Percentiles rank a stretch among this genome's conserved stretches.
Evolutionary conservation across 345 rosid genomes (phyloP).

Genomic region (Populus tremula): DNA sequence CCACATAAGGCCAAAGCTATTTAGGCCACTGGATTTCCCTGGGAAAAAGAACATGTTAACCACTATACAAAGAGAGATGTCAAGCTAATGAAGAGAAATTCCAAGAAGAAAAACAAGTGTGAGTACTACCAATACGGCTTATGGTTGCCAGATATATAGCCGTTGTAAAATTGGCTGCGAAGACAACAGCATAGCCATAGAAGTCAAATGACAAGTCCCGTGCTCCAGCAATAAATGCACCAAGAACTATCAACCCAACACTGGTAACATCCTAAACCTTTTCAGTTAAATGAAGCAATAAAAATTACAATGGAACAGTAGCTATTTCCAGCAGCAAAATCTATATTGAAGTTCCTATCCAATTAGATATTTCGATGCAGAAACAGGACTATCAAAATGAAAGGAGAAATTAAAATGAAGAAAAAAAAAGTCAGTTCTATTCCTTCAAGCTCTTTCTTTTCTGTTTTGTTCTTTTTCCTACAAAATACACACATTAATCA

Average conservation of each 20-base stretch:
- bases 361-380: background rate
- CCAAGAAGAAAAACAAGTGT: background rate
- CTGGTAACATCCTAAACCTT: conserved; percentile 57
- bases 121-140: conserved; percentile 69
- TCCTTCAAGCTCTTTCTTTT: background rate
- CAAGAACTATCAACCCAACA: conserved; percentile 84
- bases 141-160: conserved; percentile 92
- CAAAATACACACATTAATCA: background rate
- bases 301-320: conserved; percentile 18
- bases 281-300: conserved; percentile 45
- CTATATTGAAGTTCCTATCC: background rate
- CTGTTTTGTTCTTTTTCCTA: background rate
- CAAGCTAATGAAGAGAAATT: conserved; percentile 9
- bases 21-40: conserved; percentile 97
- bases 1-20: conserved; percentile 99
- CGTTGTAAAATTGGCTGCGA: conserved; percentile 81
- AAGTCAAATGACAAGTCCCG: conserved; percentile 92
- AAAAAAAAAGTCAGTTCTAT: background rate
- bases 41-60: conserved; percentile 22
- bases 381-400: background rate
- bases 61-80: conserved; percentile 10
- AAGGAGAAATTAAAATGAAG: background rate
- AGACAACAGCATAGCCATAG: conserved; percentile 84
- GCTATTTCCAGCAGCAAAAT: conserved; percentile 5
- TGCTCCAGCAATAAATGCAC: conserved; percentile 93